A percentile compares a stretch with the other conserved stretches of the same genome.
phyloP scores from a whole-genome alignment of 1,284 basidiomycete genomes.

The Leccinum laetum region DNA sequence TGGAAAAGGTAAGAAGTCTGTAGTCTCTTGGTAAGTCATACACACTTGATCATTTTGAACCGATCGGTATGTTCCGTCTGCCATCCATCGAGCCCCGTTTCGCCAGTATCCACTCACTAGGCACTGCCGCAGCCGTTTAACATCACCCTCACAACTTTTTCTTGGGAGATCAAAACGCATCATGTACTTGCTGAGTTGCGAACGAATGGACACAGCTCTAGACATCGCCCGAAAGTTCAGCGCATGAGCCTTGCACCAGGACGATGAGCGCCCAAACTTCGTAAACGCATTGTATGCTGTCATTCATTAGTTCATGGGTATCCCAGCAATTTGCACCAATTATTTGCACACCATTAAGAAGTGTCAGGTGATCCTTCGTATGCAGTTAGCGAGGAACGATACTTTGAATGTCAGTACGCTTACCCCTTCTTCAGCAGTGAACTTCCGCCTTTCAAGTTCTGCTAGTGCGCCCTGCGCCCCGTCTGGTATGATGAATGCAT shows the following conservation, averaged over 20 bases:
- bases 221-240: constrained; percentile 93
- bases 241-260: constrained; percentile 93
- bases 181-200: constrained; percentile 93
- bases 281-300: constrained; percentile 92
- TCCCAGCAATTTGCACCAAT: background rate
- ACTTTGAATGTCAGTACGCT: constrained; percentile 20
- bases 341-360: constrained; percentile 73
- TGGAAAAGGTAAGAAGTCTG: constrained; percentile 29
- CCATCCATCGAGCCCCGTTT: constrained; percentile 87
- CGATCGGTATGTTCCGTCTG: constrained; percentile 88
- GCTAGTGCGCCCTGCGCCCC: constrained; percentile 83
- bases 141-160: constrained; percentile 86
- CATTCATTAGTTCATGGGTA: constrained; percentile 16
- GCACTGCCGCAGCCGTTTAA: constrained; percentile 76
- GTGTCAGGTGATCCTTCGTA: constrained; percentile 85
- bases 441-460: constrained; percentile 90
- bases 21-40: background rate
- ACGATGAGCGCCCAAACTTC: constrained; percentile 77
- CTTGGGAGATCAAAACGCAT: constrained; percentile 78
- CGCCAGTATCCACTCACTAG: constrained; percentile 93
- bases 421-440: constrained; percentile 96
- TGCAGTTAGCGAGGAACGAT: constrained; percentile 8
- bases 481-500: constrained; percentile 86
- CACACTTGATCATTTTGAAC: constrained; percentile 80
- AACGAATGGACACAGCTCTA: constrained; percentile 88